Base-by-base conservation (phyloP, 2,329 filamentous ascomycete genomes). In the Tolypocladium inflatum region DNA sequence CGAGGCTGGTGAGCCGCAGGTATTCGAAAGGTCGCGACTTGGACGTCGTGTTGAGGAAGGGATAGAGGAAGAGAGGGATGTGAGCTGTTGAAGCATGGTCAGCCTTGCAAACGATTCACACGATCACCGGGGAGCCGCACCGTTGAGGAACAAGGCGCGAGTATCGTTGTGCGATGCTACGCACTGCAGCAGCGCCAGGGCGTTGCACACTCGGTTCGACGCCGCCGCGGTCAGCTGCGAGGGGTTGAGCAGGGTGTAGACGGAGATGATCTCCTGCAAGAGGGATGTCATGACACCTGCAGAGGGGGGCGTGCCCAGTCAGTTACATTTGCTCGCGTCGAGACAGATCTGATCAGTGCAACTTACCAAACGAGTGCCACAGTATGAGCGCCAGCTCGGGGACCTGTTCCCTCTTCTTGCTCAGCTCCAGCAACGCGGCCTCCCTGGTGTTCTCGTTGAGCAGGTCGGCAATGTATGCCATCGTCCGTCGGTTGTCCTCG, bases 1-100 rank as follows among this genome's bases (percentile, higher is more conserved):
- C 94, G 26, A 99, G 84, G 21, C 92, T 97, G 0, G 94, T 99
- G 39, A 99, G 84, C 56, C 94, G 91, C 56, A 99, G 84, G 70
- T 99, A 99, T 73, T 99, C 94, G 72, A 97, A 99, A 0, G 94
- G 94, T 56, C 94, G 86, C 38, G 92, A 97, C 75, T 99, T 99
- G 39, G 94, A 97, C 1, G 94, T 99, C 4, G 94, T 99, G 76
- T 99, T 99, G 62, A 99, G 85, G 70, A 99, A 99, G 0, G 94
- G 94, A 67, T 99, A 99, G 58, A 99, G 86, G 73, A 97, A 99
- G 55, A 99, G 84, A 9, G 94, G 94, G 59, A 99, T 97, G 69
- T 99, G 94, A 43, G 94, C 94, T 97, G 55, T 53, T 21, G 5
- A 23, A 35, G 59, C 60, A 43, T 63, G 2, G 54, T 60, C 57